Evolutionary conservation across 768 basidiomycete genomes (phyloP), one percentile per base, ranked within the genome.

Genomic region (Lyophyllum decastes): DNA sequence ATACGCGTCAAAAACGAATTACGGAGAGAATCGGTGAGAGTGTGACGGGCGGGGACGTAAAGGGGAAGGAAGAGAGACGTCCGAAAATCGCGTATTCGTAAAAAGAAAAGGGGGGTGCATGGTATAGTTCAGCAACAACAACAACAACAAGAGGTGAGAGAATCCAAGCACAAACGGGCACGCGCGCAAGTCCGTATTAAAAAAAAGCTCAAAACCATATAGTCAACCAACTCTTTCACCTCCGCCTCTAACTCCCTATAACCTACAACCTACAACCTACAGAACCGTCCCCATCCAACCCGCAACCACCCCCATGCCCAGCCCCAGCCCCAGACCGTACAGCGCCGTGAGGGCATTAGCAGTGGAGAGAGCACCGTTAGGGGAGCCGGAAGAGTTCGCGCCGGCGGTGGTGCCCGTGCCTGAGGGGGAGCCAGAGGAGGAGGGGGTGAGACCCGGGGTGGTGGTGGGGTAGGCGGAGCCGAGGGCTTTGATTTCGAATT

Each of bases 401-500:
- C n/a, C 53, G 45, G 56, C 14, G 33, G 21, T 44, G 45, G 56
- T 25, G 43, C 53, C 58, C 22, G 53, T 25, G 52, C 22, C 12
- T 48, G 34, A 30, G 46, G 61, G 40, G 14, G 52, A 1, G 24
- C 54, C 51, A 41, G 35, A 11, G 16, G 51, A 17, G 11, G 21
- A 4, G 44, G 41, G 17, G 46, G 41, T 52, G 6, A 30, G 10
- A 10, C 30, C 30, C 10, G 54, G 54, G 9, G 63, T 62, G 19
- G 25, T n/a, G 54, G 61, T 51, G n/a, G 64, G 64, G 49, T 64
- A 64, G 10, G 59, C 5, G 8, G 64, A 60, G 19, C 64, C 63
- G 4, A 57, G 41, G 30, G 64, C 26, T 43, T 62, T 62, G 48
- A 92, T 78, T 68, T 84, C 82, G 69, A 92, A 92, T 4, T 72